A percentile compares a stretch with the other conserved stretches of the same genome.
Evolutionary conservation across 352 stramenopile species (phyloP).

Genomic region (Pythium rhizo-oryzae): DNA sequence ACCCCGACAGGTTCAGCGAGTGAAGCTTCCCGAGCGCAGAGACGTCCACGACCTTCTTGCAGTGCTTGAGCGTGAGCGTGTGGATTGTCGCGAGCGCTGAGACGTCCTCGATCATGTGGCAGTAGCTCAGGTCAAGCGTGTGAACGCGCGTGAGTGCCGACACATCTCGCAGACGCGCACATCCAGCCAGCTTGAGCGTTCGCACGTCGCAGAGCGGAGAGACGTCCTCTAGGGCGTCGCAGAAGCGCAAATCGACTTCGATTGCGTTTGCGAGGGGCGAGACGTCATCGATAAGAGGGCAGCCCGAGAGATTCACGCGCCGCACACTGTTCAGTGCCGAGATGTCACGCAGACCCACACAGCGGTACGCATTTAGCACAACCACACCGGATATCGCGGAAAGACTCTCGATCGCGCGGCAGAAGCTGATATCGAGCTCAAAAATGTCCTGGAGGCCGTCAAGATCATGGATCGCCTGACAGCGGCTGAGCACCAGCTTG

Average conservation of each 20-base stretch:
- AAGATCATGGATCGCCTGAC: slow-evolving; percentile 45
- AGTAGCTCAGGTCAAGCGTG: slow-evolving; percentile 70
- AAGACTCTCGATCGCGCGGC: slow-evolving; percentile 47
- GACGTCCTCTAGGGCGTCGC: slow-evolving; percentile 62
- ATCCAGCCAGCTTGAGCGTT: slow-evolving; percentile 63
- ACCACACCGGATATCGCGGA: slow-evolving; percentile 33
- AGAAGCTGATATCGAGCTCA: slow-evolving; percentile 79
- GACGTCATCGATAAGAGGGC: slow-evolving; percentile 50
- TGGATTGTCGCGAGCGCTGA: slow-evolving; percentile 48
- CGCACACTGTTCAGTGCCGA: slow-evolving; percentile 31
- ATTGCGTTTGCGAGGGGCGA: slow-evolving; percentile 34
- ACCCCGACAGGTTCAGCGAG: slow-evolving; percentile 65
- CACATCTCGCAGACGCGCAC: slow-evolving; percentile 51
- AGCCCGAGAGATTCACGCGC: slow-evolving; percentile 62
- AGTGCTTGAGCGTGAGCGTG: slow-evolving; percentile 66
- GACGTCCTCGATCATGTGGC: slow-evolving; percentile 53
- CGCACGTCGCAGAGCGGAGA: slow-evolving; percentile 35
- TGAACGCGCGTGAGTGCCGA: slow-evolving; percentile 45
- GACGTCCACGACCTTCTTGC: slow-evolving; percentile 49
- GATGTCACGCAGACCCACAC: slow-evolving; percentile 50
- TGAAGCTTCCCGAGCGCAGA: slow-evolving; percentile 45
- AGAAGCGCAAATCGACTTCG: slow-evolving; percentile 71
- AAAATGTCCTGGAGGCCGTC: slow-evolving; percentile 41
- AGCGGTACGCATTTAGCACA: slow-evolving; percentile 56
- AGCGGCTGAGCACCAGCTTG: slow-evolving; percentile 60